Base-by-base conservation (phyloP, 2,329 filamentous ascomycete genomes). In the Phialophora tarda region DNA sequence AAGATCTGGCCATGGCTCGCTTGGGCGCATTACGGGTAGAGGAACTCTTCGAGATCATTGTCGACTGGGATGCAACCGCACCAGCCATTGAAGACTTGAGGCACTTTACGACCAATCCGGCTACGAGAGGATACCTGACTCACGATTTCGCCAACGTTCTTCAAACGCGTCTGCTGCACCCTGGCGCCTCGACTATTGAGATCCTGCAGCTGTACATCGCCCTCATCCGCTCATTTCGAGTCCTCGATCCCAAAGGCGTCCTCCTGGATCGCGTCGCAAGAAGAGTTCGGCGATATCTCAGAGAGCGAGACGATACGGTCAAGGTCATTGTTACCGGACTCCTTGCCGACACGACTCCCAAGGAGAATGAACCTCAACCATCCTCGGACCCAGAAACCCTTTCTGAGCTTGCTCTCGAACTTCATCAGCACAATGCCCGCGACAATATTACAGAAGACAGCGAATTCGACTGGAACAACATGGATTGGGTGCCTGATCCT, bases 401-500 rank as follows among this genome's bases (percentile, higher is more conserved):
- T 8, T 64, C 80, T 84, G 62, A 77, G 78, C 30, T 86, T 85
- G 69, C 76, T 76, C 58, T 60, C 32, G 65, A 73, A 58, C 61
- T 73, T 12, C 60, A 50, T 47, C 58, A 48, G 5, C 59, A 59
- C 47, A 66, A 74, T 70, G 61, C 78, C 74, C 66, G 76, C 73
- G 75, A 84, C 69, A 71, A 78, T 73, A 66, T 78, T 21, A 78
- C 82, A 44, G 81, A 84, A n/a, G 74, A 75, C 26, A 88, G 90
- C 64, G 91, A 92, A 60, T 83, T 95, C 17, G 91, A 96, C 77
- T 98, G 91, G 90, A 86, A 92, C 74, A 93, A 99, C 77, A 91
- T 97, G 89, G 86, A 88, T 8, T 99, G 95, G 95, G 84, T 92
- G 41, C 95, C 95, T 0, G 91, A 97, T 73, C 95, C 95, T 0